Percentiles rank a stretch among this genome's conserved stretches.
These are phyloP conservation scores for Globisporangium abappressorium DNA, from an alignment of 352 stramenopile genomes.

Conservation along the genomic window DNA sequence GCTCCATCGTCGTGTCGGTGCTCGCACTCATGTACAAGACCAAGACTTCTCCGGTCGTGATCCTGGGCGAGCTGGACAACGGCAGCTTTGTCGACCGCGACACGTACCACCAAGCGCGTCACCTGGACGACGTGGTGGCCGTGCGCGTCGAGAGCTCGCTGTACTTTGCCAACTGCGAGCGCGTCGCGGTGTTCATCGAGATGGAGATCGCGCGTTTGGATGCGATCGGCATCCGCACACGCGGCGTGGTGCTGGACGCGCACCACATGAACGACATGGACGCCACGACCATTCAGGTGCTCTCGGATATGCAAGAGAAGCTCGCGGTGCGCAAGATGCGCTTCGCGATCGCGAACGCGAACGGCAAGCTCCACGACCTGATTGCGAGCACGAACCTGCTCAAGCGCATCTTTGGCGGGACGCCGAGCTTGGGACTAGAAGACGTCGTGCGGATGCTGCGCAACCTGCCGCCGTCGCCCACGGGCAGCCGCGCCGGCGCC, in stretches of 20 bases:
- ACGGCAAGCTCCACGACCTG: conserved; percentile 32
- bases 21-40: conserved; percentile 59
- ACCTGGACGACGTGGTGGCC: conserved; percentile 31
- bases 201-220: conserved; percentile 31
- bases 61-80: conserved; percentile 40
- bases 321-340: conserved; percentile 34
- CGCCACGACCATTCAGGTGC: conserved; percentile 55
- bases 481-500: not conserved
- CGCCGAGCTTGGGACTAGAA: conserved; percentile 23
- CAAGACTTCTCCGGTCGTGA: conserved; percentile 32
- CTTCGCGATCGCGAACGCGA: conserved; percentile 45
- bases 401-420: conserved; percentile 27
- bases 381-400: conserved; percentile 39
- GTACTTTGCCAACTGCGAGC: conserved; percentile 64
- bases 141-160: conserved; percentile 51
- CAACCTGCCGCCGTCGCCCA: conserved; percentile 2
- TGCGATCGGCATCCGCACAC: conserved; percentile 24
- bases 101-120: conserved; percentile 21
- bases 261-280: conserved; percentile 55
- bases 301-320: conserved; percentile 57
- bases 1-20: conserved; percentile 52
- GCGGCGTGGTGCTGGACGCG: conserved; percentile 45
- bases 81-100: conserved; percentile 34
- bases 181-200: conserved; percentile 33
- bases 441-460: conserved; percentile 30